These are phyloP conservation scores for Shiraia sp. DNA, from an alignment of 2,329 filamentous ascomycete species.

Conservation along the genomic window DNA sequence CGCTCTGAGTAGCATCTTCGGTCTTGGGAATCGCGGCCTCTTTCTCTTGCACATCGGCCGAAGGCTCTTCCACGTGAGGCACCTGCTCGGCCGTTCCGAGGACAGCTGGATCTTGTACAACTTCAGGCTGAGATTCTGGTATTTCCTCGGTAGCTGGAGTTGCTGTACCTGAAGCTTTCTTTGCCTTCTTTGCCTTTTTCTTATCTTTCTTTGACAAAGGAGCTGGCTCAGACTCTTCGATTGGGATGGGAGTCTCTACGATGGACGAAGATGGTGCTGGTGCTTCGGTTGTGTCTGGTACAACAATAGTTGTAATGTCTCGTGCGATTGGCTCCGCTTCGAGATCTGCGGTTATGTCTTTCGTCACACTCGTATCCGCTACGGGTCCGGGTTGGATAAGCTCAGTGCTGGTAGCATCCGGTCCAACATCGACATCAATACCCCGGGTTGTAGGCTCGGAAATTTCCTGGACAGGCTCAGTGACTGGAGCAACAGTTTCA, in stretches of 20 bases:
- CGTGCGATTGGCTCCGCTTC: background rate
- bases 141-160: constrained; percentile 15
- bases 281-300: background rate
- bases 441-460: too few species aligned
- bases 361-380: background rate
- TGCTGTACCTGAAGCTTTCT: constrained; percentile 20
- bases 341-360: background rate
- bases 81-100: background rate
- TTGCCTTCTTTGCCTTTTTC: constrained; percentile 37
- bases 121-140: constrained; percentile 2
- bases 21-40: constrained; percentile 5
- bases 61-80: background rate
- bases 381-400: background rate
- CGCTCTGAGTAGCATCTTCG: background rate
- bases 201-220: constrained; percentile 28
- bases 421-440: too few species aligned
- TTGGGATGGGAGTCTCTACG: constrained; percentile 1
- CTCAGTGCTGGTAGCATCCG: too few species aligned
- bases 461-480: too few species aligned
- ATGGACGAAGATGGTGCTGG: constrained; percentile 1
- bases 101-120: background rate
- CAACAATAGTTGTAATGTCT: background rate
- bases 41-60: constrained; percentile 1
- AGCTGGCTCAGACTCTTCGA: constrained; percentile 5
- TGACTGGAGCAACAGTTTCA: background rate